A percentile compares a stretch with the other conserved stretches of the same genome.
These are phyloP conservation scores for Trichothecium roseum DNA, from an alignment of 2,329 filamentous ascomycete genomes.

Conservation along the genomic window DNA sequence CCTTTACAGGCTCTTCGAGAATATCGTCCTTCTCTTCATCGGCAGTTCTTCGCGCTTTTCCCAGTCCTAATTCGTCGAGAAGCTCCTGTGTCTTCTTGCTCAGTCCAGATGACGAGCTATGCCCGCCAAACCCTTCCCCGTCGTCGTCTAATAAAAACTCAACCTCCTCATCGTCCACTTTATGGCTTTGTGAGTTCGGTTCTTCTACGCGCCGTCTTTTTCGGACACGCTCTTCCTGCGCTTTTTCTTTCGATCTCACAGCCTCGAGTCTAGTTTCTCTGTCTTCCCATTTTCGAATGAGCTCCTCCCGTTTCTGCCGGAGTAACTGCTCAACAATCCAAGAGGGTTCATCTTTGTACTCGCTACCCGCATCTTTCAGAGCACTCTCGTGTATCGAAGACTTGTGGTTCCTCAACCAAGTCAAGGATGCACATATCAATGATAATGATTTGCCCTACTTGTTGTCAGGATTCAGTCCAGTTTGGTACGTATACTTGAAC, in stretches of 20 bases:
- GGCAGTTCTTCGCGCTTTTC: conserved; percentile 13
- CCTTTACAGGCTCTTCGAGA: conserved; percentile 58
- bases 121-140: conserved; percentile 37
- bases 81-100: conserved; percentile 68
- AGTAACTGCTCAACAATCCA: conserved; percentile 78
- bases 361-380: conserved; percentile 30
- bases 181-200: conserved; percentile 7
- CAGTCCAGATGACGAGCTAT: conserved; percentile 40
- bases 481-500: too few relatives aligned
- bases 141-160: conserved; percentile 65
- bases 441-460: conserved; percentile 77
- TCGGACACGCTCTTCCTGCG: conserved; percentile 37
- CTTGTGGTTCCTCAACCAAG: conserved; percentile 83
- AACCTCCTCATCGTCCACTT: conserved; percentile 42
- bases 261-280: conserved; percentile 61
- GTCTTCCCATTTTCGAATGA: conserved; percentile 57
- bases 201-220: conserved; percentile 37
- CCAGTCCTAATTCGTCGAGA: conserved; percentile 54
- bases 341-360: conserved; percentile 59
- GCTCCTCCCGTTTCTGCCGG: conserved; percentile 54
- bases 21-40: conserved; percentile 31
- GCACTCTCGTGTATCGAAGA: conserved; percentile 43
- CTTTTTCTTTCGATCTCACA: conserved; percentile 53
- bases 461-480: too few relatives aligned
- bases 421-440: conserved; percentile 78